Percentiles rank a stretch among this genome's conserved stretches.
phyloP scores from a whole-genome alignment of 2,329 filamentous ascomycete species.

The Leptodontidium sp. region DNA sequence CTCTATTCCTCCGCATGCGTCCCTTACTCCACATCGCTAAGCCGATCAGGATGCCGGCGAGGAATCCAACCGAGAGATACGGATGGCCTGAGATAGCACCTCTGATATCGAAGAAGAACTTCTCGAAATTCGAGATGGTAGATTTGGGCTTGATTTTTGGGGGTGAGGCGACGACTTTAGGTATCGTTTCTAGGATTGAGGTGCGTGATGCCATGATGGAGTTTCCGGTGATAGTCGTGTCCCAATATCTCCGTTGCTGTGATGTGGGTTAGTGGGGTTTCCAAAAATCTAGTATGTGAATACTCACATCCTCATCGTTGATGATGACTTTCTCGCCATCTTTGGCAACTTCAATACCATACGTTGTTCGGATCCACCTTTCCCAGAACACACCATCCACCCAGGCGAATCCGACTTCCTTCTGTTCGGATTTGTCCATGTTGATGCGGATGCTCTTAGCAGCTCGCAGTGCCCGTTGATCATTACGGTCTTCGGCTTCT shows the following conservation, averaged over 20 bases:
- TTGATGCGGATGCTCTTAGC: constrained; percentile 93
- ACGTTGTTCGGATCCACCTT: constrained; percentile 94
- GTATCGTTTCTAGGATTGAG: constrained; percentile 52
- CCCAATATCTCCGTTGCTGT: constrained; percentile 94
- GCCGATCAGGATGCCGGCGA: constrained; percentile 64
- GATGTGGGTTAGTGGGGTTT: constrained; percentile 48
- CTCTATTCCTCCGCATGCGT: constrained; percentile 60
- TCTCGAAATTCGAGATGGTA: constrained; percentile 76
- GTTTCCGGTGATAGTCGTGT: constrained; percentile 87
- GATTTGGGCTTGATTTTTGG: constrained; percentile 78
- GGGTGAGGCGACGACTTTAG: constrained; percentile 57
- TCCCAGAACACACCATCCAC: constrained; percentile 98
- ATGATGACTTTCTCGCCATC: constrained; percentile 94
- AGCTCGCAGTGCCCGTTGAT: constrained; percentile 83
- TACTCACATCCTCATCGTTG: constrained; percentile 93
- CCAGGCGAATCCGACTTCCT: constrained; percentile 95
- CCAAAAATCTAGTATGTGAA: constrained; percentile 3
- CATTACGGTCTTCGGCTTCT: constrained; percentile 91
- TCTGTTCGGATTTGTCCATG: constrained; percentile 86
- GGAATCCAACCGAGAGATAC: constrained; percentile 63
- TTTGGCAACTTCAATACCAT: constrained; percentile 82
- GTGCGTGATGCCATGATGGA: constrained; percentile 83
- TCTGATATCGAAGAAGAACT: constrained; percentile 73
- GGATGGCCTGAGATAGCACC: constrained; percentile 66
- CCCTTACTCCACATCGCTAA: constrained; percentile 62